A percentile compares a stretch with the other conserved stretches of the same genome.
These are phyloP conservation scores for Petunia secreta DNA, from an alignment of 257 asterid species.

Conservation along the genomic window DNA sequence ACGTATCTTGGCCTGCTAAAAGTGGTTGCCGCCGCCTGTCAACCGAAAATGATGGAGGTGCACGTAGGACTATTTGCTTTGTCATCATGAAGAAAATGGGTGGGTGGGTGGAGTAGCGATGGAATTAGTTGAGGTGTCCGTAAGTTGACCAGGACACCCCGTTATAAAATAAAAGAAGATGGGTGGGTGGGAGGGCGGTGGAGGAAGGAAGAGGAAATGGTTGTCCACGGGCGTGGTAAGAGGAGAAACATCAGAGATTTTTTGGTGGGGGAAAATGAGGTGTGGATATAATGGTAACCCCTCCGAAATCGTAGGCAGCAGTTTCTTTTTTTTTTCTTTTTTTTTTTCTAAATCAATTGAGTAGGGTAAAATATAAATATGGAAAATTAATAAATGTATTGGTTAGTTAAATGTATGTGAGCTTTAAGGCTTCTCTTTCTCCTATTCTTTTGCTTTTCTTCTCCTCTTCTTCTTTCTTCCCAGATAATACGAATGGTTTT, in stretches of 20 bases:
- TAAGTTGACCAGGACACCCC: neutral
- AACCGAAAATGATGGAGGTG: conserved; percentile 30
- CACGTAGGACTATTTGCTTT: conserved; percentile 45
- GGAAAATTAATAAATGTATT: neutral
- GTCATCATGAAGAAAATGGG: conserved; percentile 32
- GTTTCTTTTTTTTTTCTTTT: no score
- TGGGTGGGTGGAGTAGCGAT: no score
- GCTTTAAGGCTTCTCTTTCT: neutral
- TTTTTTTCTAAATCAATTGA: neutral
- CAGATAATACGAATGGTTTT: neutral
- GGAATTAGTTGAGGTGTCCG: no score
- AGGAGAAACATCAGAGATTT: neutral
- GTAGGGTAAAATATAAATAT: conserved; percentile 15
- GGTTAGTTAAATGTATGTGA: neutral
- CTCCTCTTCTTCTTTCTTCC: neutral
- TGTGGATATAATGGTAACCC: no score
- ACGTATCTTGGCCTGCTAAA: conserved; percentile 32
- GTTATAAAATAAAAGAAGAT: neutral
- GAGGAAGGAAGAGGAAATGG: neutral
- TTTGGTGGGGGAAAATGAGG: no score
- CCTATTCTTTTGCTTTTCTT: neutral
- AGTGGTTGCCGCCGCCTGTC: conserved; percentile 55
- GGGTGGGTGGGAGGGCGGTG: conserved; percentile 16
- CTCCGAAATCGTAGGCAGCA: neutral
- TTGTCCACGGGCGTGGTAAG: neutral